These are phyloP conservation scores for Cryphonectria parasitica DNA, from an alignment of 2,329 filamentous ascomycete species.

Conservation along the genomic window DNA sequence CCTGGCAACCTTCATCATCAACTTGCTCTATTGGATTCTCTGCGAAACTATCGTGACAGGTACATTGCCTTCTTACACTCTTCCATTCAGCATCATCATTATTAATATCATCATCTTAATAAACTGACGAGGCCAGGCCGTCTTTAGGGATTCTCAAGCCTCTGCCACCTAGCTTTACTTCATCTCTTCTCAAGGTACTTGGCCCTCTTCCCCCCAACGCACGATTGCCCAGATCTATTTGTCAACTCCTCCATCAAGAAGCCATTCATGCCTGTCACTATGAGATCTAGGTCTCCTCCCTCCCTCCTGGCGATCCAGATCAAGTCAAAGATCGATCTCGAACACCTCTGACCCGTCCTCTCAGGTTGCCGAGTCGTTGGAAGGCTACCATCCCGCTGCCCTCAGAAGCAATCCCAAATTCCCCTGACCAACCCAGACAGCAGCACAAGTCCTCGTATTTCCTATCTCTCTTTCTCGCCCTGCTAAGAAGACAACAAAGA, in stretches of 20 bases:
- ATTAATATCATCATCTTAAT: not conserved
- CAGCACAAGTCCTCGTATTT: not conserved
- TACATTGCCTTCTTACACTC: not conserved
- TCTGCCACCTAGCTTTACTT: not conserved
- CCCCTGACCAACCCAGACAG: not conserved
- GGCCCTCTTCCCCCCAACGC: not conserved
- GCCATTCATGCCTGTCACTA: not conserved
- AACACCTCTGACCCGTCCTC: not conserved
- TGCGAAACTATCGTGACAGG: not conserved
- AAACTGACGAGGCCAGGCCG: not conserved
- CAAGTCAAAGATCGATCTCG: not conserved
- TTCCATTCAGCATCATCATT: not conserved
- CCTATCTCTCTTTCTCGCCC: not conserved
- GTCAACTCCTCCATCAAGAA: not conserved
- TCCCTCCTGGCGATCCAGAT: not conserved
- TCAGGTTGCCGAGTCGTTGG: not conserved
- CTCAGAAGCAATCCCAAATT: not conserved
- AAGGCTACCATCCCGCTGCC: not conserved
- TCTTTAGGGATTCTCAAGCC: not conserved
- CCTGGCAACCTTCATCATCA: not conserved
- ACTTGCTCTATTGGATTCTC: not conserved
- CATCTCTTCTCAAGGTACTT: not conserved
- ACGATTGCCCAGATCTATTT: not conserved
- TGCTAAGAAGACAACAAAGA: not conserved
- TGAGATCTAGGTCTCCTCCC: not conserved